Percentiles rank a stretch among this genome's conserved stretches.
These are phyloP conservation scores for Talaromyces sp. DNA, from an alignment of 2,329 filamentous ascomycete genomes.

Conservation along the genomic window DNA sequence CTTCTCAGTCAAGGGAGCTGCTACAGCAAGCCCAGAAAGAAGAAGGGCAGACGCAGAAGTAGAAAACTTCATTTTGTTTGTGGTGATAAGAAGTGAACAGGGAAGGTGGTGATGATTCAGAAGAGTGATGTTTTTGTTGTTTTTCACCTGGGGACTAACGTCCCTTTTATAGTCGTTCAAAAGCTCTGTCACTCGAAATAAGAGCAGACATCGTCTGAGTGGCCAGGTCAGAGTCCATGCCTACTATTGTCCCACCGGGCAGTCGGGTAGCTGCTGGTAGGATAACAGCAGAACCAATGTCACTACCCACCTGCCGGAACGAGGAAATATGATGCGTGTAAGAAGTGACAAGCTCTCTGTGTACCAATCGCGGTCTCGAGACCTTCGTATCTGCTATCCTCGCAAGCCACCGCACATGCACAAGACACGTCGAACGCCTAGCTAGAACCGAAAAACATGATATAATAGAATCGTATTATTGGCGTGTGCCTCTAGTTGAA, in stretches of 20 bases:
- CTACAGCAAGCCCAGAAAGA: constrained; percentile 5
- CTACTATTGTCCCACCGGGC: not conserved
- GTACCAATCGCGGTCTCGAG: not conserved
- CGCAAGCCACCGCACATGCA: not conserved
- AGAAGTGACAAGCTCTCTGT: not conserved
- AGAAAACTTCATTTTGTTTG: constrained; percentile 7
- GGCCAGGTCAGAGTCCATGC: not conserved
- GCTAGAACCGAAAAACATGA: not conserved
- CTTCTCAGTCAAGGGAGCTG: constrained; percentile 10
- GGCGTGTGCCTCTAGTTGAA: not conserved
- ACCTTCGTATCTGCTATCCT: not conserved
- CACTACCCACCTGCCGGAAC: not conserved
- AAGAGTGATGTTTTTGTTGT: not conserved
- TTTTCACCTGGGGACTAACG: not conserved
- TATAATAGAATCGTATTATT: not conserved
- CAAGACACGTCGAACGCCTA: not conserved
- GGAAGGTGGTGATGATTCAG: not conserved
- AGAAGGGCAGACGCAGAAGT: constrained; percentile 1
- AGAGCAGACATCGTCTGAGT: not conserved
- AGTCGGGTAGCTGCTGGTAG: not conserved
- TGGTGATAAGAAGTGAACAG: not conserved
- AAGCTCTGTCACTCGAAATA: not conserved
- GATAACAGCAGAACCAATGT: not conserved
- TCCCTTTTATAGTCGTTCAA: not conserved
- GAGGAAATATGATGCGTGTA: not conserved